phyloP scores from a whole-genome alignment of 2,329 filamentous ascomycete species.

The Stemphylium lycopersici region DNA sequence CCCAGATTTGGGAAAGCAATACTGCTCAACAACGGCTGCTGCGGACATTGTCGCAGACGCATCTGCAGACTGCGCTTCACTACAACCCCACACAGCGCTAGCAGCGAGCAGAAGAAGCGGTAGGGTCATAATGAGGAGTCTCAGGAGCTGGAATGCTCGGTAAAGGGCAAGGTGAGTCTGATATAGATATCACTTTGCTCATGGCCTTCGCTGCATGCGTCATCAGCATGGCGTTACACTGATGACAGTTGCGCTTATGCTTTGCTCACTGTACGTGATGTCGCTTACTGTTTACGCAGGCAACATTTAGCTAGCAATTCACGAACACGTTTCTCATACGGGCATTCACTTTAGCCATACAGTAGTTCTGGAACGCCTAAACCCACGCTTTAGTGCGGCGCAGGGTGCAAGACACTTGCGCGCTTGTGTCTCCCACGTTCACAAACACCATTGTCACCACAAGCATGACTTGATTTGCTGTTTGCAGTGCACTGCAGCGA shows the following conservation, averaged over 20 bases:
- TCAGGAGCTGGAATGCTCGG: neutral
- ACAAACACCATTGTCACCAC: too few relatives aligned
- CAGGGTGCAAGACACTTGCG: too few relatives aligned
- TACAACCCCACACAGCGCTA: neutral
- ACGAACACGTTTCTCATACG: too few relatives aligned
- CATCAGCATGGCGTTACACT: neutral
- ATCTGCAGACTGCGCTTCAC: neutral
- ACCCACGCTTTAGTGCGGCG: too few relatives aligned
- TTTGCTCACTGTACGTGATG: neutral
- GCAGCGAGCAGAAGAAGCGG: neutral
- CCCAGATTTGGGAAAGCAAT: conserved; percentile 5
- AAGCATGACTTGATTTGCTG: too few relatives aligned
- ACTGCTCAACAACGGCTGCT: neutral
- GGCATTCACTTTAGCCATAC: too few relatives aligned
- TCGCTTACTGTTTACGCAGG: too few relatives aligned
- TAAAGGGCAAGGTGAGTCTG: neutral
- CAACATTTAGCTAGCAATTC: too few relatives aligned
- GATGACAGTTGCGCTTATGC: neutral
- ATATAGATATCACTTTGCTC: neutral
- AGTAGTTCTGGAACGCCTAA: too few relatives aligned
- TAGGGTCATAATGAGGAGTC: neutral
- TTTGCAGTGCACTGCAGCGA: too few relatives aligned
- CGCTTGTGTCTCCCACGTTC: too few relatives aligned
- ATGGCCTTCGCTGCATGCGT: neutral
- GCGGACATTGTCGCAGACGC: neutral